phyloP scores from a whole-genome alignment of 106 monocot genomes.

The Amphibolis antarctica region DNA sequence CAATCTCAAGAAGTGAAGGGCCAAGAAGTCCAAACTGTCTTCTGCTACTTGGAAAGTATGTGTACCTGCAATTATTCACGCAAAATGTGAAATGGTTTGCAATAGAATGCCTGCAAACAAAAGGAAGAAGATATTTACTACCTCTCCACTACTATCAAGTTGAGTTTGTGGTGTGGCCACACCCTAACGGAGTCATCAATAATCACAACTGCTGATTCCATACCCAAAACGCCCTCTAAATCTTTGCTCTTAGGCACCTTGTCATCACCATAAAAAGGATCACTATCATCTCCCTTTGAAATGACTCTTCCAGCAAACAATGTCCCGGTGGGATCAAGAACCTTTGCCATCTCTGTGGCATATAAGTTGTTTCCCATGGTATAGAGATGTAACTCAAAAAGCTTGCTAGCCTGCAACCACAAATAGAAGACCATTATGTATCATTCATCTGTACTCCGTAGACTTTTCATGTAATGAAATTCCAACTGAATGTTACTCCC shows the following conservation, averaged over 20 bases:
- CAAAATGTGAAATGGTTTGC: not conserved
- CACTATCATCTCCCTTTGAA: constrained; percentile 72
- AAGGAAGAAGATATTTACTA: constrained; percentile 11
- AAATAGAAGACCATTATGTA: not conserved
- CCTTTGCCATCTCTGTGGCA: constrained; percentile 95
- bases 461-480: not conserved
- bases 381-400: constrained; percentile 86
- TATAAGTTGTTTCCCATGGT: constrained; percentile 97
- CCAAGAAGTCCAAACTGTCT: constrained; percentile 87
- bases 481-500: not conserved
- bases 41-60: constrained; percentile 86
- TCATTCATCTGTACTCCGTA: not conserved
- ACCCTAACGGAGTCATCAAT: constrained; percentile 87
- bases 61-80: constrained; percentile 42
- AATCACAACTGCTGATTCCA: constrained; percentile 96
- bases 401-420: constrained; percentile 62
- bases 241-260: constrained; percentile 87
- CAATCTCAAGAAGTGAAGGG: constrained; percentile 92
- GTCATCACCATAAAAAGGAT: constrained; percentile 60
- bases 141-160: constrained; percentile 93
- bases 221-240: constrained; percentile 83
- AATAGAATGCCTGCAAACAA: not conserved
- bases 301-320: constrained; percentile 79
- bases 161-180: constrained; percentile 95
- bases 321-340: constrained; percentile 63